Conservation (phyloP, 1,284 basidiomycete species). For the Apiotrichum veenhuisii region DNA sequence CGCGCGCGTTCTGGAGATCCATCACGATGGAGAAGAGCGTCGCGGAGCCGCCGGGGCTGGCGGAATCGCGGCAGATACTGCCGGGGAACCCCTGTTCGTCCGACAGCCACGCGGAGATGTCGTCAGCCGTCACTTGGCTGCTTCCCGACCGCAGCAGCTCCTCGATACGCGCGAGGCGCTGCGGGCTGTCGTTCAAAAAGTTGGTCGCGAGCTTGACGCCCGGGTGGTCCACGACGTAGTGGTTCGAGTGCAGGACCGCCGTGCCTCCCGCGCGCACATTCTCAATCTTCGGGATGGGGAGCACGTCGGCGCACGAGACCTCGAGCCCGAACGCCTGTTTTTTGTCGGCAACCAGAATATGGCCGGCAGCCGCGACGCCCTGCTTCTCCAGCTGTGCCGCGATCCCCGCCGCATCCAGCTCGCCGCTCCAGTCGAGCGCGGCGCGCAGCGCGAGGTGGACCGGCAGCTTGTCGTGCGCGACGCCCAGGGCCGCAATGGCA, state of each 20-base stretch:
- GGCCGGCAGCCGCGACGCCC: slow-evolving; percentile 17
- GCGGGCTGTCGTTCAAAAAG: slow-evolving; percentile 5
- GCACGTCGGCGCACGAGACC: slow-evolving; percentile 1
- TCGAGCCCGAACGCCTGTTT: slow-evolving; percentile 16
- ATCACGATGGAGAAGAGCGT: slow-evolving; percentile 21
- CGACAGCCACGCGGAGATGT: slow-evolving; percentile 6
- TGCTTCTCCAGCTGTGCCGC: neutral
- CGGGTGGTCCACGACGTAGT: slow-evolving; percentile 18
- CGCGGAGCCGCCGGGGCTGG: neutral
- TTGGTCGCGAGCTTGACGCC: slow-evolving; percentile 10
- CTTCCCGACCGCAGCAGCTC: slow-evolving; percentile 5
- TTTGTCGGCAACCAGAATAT: slow-evolving; percentile 16
- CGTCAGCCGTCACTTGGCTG: neutral
- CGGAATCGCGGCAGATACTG: slow-evolving; percentile 14
- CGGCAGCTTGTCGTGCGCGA: slow-evolving; percentile 10
- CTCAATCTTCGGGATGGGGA: neutral
- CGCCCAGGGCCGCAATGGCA: slow-evolving; percentile 19
- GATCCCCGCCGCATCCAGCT: slow-evolving; percentile 8
- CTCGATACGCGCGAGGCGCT: slow-evolving; percentile 12
- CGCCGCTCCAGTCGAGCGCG: slow-evolving; percentile 15
- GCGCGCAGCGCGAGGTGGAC: slow-evolving; percentile 19
- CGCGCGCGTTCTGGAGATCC: slow-evolving; percentile 9
- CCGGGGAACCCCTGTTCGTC: slow-evolving; percentile 14
- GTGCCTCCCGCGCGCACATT: slow-evolving; percentile 2
- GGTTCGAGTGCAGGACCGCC: slow-evolving; percentile 19